These are phyloP conservation scores for Fusarium sp. DNA, from an alignment of 2,329 filamentous ascomycete genomes.

Conservation along the genomic window DNA sequence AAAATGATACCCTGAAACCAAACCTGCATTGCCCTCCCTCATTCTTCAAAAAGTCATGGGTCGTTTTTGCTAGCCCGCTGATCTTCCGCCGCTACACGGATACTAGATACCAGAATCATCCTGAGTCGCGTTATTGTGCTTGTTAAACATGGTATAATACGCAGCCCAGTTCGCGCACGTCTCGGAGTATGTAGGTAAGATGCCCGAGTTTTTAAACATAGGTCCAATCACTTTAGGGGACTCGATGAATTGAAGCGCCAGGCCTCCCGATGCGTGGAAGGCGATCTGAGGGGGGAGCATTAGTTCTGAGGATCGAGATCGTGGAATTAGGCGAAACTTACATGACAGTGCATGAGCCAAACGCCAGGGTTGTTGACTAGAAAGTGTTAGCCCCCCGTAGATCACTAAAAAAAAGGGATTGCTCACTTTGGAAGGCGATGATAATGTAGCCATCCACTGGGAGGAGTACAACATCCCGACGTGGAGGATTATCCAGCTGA, in stretches of 20 bases:
- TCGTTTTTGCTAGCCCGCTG: not conserved
- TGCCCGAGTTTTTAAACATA: not conserved
- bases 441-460: not conserved
- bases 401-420: not conserved
- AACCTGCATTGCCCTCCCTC: not conserved
- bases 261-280: not conserved
- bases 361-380: not conserved
- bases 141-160: constrained; percentile 22
- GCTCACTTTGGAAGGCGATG: not conserved
- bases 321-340: not conserved
- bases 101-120: constrained; percentile 6
- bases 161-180: constrained; percentile 13
- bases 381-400: not conserved
- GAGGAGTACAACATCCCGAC: not conserved
- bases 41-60: not conserved
- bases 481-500: not conserved
- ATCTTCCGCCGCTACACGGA: too few relatives aligned
- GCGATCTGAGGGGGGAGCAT: not conserved
- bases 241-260: not conserved
- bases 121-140: constrained; percentile 9
- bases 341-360: constrained; percentile 1
- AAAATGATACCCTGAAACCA: not conserved
- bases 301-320: not conserved
- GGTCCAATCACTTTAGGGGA: not conserved
- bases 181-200: not conserved